Percentiles rank a stretch among this genome's conserved stretches.
Conservation (phyloP, 306 rosid genomes). For the Luffa acutangula region DNA sequence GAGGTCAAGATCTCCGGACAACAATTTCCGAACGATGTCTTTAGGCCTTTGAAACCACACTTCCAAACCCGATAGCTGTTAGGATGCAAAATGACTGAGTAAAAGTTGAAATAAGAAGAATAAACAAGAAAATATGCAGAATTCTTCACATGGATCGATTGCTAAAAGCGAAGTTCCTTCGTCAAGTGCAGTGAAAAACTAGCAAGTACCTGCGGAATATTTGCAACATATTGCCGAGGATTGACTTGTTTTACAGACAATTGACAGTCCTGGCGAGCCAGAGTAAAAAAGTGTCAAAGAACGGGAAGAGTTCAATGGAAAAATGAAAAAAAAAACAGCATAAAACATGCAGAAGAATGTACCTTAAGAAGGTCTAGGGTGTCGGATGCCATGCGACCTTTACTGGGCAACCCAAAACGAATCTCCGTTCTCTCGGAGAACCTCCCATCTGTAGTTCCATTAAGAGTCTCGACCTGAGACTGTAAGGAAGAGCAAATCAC, state of each 20-base stretch:
- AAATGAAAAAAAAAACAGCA: background rate
- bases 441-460: slow-evolving; percentile 22
- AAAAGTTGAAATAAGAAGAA: background rate
- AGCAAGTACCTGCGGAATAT: slow-evolving; percentile 59
- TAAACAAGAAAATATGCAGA: background rate
- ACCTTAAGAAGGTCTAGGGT: slow-evolving; percentile 85
- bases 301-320: background rate
- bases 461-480: slow-evolving; percentile 30
- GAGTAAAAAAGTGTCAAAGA: background rate
- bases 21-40: slow-evolving; percentile 69
- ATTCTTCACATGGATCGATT: background rate
- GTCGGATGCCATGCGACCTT: slow-evolving; percentile 83
- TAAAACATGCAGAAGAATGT: background rate
- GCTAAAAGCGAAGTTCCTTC: background rate
- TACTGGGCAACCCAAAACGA: slow-evolving; percentile 82
- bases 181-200: background rate
- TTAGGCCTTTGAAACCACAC: slow-evolving; percentile 94
- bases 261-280: slow-evolving; percentile 49
- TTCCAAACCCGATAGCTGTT: slow-evolving; percentile 60
- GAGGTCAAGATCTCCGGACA: slow-evolving; percentile 86
- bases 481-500: slow-evolving; percentile 26
- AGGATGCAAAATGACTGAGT: background rate
- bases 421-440: slow-evolving; percentile 32
- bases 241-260: slow-evolving; percentile 80
- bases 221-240: slow-evolving; percentile 82